Conservation (phyloP, 768 basidiomycete genomes). For the Leccinum obscurum region DNA sequence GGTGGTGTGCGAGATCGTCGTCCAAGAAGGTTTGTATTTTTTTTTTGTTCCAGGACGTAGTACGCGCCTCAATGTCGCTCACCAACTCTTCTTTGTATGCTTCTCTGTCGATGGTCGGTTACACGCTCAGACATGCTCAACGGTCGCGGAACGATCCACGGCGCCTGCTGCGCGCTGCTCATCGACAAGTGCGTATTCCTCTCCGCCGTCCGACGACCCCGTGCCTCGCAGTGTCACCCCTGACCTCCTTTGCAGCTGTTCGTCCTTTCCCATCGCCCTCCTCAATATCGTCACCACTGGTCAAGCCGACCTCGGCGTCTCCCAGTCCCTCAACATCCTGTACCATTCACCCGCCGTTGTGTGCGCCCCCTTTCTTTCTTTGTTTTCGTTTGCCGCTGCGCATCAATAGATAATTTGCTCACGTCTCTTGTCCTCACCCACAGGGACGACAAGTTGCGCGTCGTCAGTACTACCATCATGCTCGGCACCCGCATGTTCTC, state of each 20-base stretch:
- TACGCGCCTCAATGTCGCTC: not conserved
- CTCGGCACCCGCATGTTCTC: conserved; percentile 49
- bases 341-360: conserved; percentile 56
- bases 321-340: conserved; percentile 51
- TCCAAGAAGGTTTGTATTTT: no score
- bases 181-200: conserved; percentile 47
- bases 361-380: conserved; percentile 27
- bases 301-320: conserved; percentile 39
- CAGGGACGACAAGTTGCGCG: conserved; percentile 51
- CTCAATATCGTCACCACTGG: conserved; percentile 28
- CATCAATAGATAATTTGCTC: not conserved
- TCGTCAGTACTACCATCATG: conserved; percentile 53
- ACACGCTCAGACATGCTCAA: conserved; percentile 53
- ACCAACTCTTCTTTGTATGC: not conserved
- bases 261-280: conserved; percentile 47
- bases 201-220: not conserved
- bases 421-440: not conserved
- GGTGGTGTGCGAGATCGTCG: no score
- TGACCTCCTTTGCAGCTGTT: conserved; percentile 40
- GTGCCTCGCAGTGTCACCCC: not conserved
- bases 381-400: not conserved
- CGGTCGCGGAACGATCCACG: conserved; percentile 47
- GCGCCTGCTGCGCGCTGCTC: conserved; percentile 54
- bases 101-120: not conserved
- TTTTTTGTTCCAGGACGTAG: not conserved